A percentile compares a stretch with the other conserved stretches of the same genome.
phyloP scores from a whole-genome alignment of 2,329 filamentous ascomycete species.

The Colletotrichum brevisporum region DNA sequence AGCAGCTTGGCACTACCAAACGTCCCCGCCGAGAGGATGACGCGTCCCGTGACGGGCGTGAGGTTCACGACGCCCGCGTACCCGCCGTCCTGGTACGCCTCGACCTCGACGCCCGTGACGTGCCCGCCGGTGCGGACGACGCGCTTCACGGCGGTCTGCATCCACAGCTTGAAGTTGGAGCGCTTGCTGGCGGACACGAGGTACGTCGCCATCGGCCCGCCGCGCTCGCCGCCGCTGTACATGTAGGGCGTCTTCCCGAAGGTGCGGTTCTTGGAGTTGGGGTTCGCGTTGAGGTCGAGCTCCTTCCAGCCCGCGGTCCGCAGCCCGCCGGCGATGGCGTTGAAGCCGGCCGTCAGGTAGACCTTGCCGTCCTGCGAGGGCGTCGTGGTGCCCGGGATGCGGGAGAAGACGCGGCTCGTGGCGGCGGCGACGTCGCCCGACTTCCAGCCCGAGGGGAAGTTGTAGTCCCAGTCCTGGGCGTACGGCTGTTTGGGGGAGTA shows the following conservation, averaged over 20 bases:
- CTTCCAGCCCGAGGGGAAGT: slow-evolving; percentile 82
- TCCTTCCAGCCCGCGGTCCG: slow-evolving; percentile 72
- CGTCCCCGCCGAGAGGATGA: slow-evolving; percentile 77
- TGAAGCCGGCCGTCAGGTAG: slow-evolving; percentile 77
- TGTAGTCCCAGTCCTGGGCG: slow-evolving; percentile 77
- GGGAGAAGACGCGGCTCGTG: slow-evolving; percentile 73
- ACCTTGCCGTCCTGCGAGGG: slow-evolving; percentile 77
- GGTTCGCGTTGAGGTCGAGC: slow-evolving; percentile 72
- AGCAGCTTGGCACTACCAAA: slow-evolving; percentile 80
- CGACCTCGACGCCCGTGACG: slow-evolving; percentile 78
- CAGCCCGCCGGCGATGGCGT: slow-evolving; percentile 73
- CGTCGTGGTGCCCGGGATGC: slow-evolving; percentile 78
- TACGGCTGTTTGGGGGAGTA: slow-evolving; percentile 59
- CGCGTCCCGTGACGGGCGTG: slow-evolving; percentile 71
- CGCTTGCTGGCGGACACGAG: slow-evolving; percentile 72
- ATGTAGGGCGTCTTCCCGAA: slow-evolving; percentile 77
- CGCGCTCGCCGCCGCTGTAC: slow-evolving; percentile 75
- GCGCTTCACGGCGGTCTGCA: slow-evolving; percentile 76
- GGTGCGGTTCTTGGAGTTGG: slow-evolving; percentile 75
- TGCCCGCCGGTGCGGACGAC: slow-evolving; percentile 74
- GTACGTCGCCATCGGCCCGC: slow-evolving; percentile 80
- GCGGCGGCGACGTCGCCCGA: slow-evolving; percentile 72
- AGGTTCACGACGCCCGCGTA: slow-evolving; percentile 73
- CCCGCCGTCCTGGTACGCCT: slow-evolving; percentile 66
- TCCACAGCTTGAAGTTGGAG: slow-evolving; percentile 77